phyloP scores from a whole-genome alignment of 495 filamentous ascomycete genomes.

The Aspergillus haitiensis region DNA sequence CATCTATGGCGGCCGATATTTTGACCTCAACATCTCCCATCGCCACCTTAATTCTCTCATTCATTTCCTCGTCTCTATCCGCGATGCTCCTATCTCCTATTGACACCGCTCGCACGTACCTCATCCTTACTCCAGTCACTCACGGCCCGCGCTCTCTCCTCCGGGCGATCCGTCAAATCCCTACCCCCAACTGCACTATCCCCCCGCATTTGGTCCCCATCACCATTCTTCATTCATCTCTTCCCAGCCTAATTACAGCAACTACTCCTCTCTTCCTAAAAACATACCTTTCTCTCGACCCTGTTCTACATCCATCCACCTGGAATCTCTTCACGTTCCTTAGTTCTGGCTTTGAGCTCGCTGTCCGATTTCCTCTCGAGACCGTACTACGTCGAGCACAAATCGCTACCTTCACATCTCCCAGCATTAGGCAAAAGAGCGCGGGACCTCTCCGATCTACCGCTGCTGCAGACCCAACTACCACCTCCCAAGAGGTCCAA shows the following conservation, averaged over 20 bases:
- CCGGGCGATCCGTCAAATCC: conserved; percentile 70
- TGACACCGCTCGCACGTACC: conserved; percentile 83
- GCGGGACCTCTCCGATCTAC: conserved; percentile 48
- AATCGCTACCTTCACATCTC: conserved; percentile 60
- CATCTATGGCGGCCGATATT: conserved; percentile 56
- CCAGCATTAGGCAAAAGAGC: conserved; percentile 55
- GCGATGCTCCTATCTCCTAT: conserved; percentile 80
- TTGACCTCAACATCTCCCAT: conserved; percentile 71
- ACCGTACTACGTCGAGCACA: conserved; percentile 89
- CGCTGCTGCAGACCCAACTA: conserved; percentile 15
- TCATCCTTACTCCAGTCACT: conserved; percentile 78
- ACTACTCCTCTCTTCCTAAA: conserved; percentile 81
- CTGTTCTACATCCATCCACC: conserved; percentile 71
- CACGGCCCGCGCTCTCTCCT: conserved; percentile 71
- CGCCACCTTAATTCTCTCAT: conserved; percentile 72
- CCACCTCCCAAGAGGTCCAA: conserved; percentile 53
- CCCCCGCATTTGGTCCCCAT: conserved; percentile 69
- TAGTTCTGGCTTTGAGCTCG: conserved; percentile 73
- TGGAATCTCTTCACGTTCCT: conserved; percentile 79
- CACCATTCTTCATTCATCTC: conserved; percentile 80
- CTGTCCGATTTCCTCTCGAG: conserved; percentile 83
- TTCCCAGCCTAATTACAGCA: conserved; percentile 76
- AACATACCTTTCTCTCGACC: conserved; percentile 74
- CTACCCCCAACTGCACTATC: conserved; percentile 65
- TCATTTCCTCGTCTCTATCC: conserved; percentile 77